phyloP scores from a whole-genome alignment of 1,139 yeast species.

The Eremothecium coryli region DNA sequence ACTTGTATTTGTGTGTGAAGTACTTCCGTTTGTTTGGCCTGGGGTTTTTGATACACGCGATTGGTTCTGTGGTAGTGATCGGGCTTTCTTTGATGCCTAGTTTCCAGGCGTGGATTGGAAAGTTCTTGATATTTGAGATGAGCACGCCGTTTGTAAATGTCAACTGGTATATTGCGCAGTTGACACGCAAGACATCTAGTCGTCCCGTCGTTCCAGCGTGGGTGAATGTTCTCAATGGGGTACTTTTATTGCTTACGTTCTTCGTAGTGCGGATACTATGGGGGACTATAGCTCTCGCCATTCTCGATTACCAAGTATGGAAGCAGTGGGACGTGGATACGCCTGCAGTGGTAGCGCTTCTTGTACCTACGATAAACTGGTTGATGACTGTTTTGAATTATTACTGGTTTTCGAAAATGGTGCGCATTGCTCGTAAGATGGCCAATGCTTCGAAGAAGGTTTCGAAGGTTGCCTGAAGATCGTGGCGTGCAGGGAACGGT shows the following conservation, averaged over 20 bases:
- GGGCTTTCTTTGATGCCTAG: constrained; percentile 54
- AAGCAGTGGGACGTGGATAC: constrained; percentile 11
- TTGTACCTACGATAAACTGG: constrained; percentile 48
- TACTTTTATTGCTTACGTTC: constrained; percentile 59
- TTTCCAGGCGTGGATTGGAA: constrained; percentile 74
- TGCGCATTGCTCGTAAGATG: constrained; percentile 57
- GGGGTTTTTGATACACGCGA: constrained; percentile 78
- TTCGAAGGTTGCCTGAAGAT: constrained; percentile 8
- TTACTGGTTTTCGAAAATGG: constrained; percentile 67
- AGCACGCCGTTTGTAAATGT: constrained; percentile 91
- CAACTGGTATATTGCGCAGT: constrained; percentile 80
- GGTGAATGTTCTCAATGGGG: constrained; percentile 59
- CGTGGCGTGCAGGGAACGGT: not conserved
- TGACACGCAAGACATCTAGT: constrained; percentile 40
- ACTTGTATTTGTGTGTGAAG: constrained; percentile 52
- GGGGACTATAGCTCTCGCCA: constrained; percentile 68
- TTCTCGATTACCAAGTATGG: constrained; percentile 31
- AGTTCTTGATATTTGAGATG: constrained; percentile 75
- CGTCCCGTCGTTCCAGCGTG: constrained; percentile 40
- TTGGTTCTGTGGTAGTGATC: constrained; percentile 49
- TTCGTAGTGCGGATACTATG: constrained; percentile 73
- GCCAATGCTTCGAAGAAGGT: constrained; percentile 19
- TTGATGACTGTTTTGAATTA: constrained; percentile 60
- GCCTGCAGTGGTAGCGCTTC: constrained; percentile 25
- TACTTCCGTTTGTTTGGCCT: constrained; percentile 62